phyloP scores from a whole-genome alignment of 768 basidiomycete genomes.

The Termitomyces sp. region DNA sequence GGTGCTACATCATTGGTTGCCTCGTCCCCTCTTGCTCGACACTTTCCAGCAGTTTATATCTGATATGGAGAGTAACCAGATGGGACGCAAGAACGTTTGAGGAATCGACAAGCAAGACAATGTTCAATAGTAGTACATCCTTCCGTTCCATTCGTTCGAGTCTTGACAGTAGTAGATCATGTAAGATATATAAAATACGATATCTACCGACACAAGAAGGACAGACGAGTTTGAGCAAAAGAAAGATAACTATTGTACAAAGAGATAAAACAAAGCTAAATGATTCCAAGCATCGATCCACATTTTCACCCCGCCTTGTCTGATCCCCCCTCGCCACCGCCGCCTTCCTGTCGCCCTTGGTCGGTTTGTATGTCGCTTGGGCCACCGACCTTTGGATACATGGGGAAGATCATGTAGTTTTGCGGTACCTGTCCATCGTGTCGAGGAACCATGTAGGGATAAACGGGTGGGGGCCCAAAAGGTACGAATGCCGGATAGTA shows the following conservation, averaged over 20 bases:
- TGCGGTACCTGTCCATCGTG: constrained; percentile 24
- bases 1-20: neutral
- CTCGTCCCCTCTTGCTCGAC: neutral
- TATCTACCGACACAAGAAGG: neutral
- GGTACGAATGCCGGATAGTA: constrained; percentile 21
- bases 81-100: neutral
- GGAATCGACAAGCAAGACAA: neutral
- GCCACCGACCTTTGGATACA: constrained; percentile 19
- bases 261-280: constrained; percentile 8
- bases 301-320: constrained; percentile 19
- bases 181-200: neutral
- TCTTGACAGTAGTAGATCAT: neutral
- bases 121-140: neutral
- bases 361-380: constrained; percentile 14
- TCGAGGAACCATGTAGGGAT: constrained; percentile 24
- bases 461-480: constrained; percentile 17
- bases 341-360: constrained; percentile 17
- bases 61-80: constrained; percentile 5
- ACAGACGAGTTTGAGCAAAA: neutral
- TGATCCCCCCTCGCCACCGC: constrained; percentile 19
- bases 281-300: constrained; percentile 10
- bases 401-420: constrained; percentile 22
- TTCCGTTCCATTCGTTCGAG: neutral
- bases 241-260: constrained; percentile 12
- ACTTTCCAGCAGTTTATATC: no score